Percentiles rank a stretch among this genome's conserved stretches.
These are phyloP conservation scores for Pittosporum tobira DNA, from an alignment of 129 eudicot species.

Conservation along the genomic window DNA sequence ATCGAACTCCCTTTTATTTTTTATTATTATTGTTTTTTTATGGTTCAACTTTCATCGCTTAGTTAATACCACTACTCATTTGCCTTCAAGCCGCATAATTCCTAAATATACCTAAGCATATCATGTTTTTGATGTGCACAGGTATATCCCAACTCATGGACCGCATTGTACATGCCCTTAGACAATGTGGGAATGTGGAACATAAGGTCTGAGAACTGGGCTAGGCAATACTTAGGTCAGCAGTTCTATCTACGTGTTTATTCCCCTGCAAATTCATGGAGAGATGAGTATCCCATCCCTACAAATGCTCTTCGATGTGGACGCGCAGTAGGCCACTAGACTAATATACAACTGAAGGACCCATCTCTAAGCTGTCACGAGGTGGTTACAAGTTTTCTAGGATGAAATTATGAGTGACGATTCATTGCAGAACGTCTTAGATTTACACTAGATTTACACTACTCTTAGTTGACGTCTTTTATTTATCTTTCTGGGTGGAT, in stretches of 20 bases:
- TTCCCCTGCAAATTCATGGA: constrained; percentile 49
- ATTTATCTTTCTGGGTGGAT: not conserved
- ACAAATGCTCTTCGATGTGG: constrained; percentile 74
- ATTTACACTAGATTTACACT: not conserved
- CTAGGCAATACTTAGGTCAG: constrained; percentile 63
- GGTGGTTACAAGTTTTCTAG: not conserved
- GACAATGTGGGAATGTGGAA: constrained; percentile 92
- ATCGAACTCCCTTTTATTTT: too few species aligned
- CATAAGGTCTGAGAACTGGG: constrained; percentile 66
- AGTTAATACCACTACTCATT: too few species aligned
- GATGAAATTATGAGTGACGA: not conserved
- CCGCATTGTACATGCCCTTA: constrained; percentile 67
- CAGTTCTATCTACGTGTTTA: constrained; percentile 70
- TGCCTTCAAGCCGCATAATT: too few species aligned
- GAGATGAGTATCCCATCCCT: constrained; percentile 78
- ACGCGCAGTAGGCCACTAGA: constrained; percentile 39
- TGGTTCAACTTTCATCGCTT: too few species aligned
- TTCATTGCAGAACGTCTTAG: not conserved
- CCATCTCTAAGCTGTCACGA: not conserved
- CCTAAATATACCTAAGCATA: too few species aligned
- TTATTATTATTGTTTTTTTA: too few species aligned
- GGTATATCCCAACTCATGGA: constrained; percentile 84
- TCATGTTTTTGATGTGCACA: constrained; percentile 2
- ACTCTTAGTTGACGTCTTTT: not conserved
- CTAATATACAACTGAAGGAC: too few species aligned